Evolutionary conservation across 192 early-diverging fungal genomes (phyloP), one percentile per base, ranked within the genome.

Genomic region (Kappamyces sp.): DNA sequence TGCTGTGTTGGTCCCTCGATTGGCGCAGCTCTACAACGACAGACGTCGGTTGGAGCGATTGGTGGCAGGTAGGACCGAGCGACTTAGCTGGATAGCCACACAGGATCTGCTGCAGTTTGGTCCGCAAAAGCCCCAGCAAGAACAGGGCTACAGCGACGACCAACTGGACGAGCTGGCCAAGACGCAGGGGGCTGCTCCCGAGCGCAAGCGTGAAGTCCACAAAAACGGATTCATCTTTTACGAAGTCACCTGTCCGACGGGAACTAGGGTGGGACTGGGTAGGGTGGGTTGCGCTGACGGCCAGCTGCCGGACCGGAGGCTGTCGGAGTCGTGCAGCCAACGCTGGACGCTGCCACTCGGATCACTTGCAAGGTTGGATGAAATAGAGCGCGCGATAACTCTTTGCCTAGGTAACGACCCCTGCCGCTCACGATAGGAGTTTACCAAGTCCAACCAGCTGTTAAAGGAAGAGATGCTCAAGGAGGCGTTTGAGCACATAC

Each of bases 121-220:
- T 29, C 65, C 70, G 12, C 32, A 65, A 15, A 77, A 78, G 41
- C 81, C 74, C 8, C 70, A 79, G 33, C 52, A 54, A 11, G 66
- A 84, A 48, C 74, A 84, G 9, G 81, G 81, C 6, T 81, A 77
- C 62, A 54, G 60, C 45, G 73, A 80, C 39, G 81, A 84, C 31
- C 75, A 84, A 37, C 59, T 84, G 39, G 75, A 82, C 55, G 62
- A 71, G 31, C 40, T 83, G 22, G 59, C 62, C 5, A 48, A 35
- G 7, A 59, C 63, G 9, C 60, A 73, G 37, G 22, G 22, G 22
- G 22, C 22, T 22, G 22, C 22, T 22, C 48, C 64, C 22, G 14
- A 31, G 8, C 34, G 36, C n/a, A 54, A 62, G 36, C 37, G 36
- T 12, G 45, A 60, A 40, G 47, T 77, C n/a, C 42, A 62, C 12